Evolutionary conservation across 805 yeast species (phyloP), one percentile per base, ranked within the genome.

Genomic region (Clavispora fructus): DNA sequence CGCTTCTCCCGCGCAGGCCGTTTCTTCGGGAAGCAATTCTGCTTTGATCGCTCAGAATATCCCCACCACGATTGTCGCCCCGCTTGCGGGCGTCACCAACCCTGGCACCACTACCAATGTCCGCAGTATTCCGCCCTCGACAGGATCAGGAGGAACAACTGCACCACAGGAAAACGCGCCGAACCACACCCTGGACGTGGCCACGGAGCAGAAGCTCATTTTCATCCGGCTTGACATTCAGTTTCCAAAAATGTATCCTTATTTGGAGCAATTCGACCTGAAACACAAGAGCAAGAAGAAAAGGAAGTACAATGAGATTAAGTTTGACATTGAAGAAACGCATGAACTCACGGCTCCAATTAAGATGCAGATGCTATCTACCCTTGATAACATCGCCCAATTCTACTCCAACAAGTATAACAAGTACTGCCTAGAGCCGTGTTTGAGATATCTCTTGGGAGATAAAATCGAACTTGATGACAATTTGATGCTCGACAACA

Each of bases 191-290:
- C 37, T 39, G 29, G n/a, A 33, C 6, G 37, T 13, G 6, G 16
- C 37, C 7, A 14, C 37, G 4, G 79, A 75, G 17, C 65, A 60
- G 41, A 61, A 58, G 29, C 62, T 82, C 29, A 69, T 87, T 1
- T 88, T 88, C 57, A 65, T 94, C 35, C 67, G 97, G 48, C 70
- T 88, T 8, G 80, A 76, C 37, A 74, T 88, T n/a, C 68, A 71
- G 27, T 84, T 91, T 53, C 96, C 97, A 0, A 62, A 72, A 23
- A 69, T 66, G 1, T 94, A 94, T 59, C 98, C 99, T 0, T 67
- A 65, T 2, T 65, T 74, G 9, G 75, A 75, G 26, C 85, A 91
- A 13, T 39, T 55, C 6, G 53, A 52, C 17, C 6, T 17, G 7
- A 16, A 25, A 12, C 37, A 13, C 37, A 45, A 42, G 11, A 28